A percentile compares a stretch with the other conserved stretches of the same genome.
phyloP scores from a whole-genome alignment of 1,284 basidiomycete genomes.

The Boletus hoseneyae region DNA sequence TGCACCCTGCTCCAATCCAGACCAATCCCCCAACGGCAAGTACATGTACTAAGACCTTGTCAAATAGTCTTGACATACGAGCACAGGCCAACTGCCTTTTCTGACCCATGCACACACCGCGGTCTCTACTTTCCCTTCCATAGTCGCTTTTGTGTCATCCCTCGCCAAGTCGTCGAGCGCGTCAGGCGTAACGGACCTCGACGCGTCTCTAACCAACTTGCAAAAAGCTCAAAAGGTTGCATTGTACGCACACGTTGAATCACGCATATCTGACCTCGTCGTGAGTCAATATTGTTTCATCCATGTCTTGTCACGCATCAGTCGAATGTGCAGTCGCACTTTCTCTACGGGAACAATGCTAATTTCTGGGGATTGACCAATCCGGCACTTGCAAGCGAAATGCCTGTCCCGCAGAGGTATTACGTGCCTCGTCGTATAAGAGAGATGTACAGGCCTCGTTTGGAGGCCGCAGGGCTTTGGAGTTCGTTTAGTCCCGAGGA shows the following conservation, averaged over 20 bases:
- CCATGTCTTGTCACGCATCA: constrained; percentile 3
- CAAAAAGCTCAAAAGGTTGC: constrained; percentile 56
- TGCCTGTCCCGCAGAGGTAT: constrained; percentile 67
- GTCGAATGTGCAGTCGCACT: constrained; percentile 43
- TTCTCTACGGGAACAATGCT: constrained; percentile 54
- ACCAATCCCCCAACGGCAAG: constrained; percentile 74
- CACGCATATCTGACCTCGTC: constrained; percentile 65
- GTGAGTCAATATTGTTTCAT: constrained; percentile 41
- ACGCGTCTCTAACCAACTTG: constrained; percentile 40
- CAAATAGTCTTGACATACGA: constrained; percentile 5
- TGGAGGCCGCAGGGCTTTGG: constrained; percentile 67
- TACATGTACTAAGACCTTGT: background rate
- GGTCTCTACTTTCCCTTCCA: constrained; percentile 54
- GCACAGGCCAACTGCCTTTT: constrained; percentile 66
- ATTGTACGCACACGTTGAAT: constrained; percentile 61
- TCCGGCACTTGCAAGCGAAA: constrained; percentile 50
- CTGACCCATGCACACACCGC: constrained; percentile 53
- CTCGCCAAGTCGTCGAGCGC: constrained; percentile 35
- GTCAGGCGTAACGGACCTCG: constrained; percentile 37
- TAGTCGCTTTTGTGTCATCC: constrained; percentile 58
- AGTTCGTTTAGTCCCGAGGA: constrained; percentile 43
- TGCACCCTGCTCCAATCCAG: constrained; percentile 61
- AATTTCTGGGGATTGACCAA: constrained; percentile 62
- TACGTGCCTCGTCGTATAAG: constrained; percentile 67
- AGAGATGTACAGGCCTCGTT: constrained; percentile 48